Evolutionary conservation across 805 yeast species (phyloP), one percentile per base, ranked within the genome.

Genomic region (Suhomyces emberorum): DNA sequence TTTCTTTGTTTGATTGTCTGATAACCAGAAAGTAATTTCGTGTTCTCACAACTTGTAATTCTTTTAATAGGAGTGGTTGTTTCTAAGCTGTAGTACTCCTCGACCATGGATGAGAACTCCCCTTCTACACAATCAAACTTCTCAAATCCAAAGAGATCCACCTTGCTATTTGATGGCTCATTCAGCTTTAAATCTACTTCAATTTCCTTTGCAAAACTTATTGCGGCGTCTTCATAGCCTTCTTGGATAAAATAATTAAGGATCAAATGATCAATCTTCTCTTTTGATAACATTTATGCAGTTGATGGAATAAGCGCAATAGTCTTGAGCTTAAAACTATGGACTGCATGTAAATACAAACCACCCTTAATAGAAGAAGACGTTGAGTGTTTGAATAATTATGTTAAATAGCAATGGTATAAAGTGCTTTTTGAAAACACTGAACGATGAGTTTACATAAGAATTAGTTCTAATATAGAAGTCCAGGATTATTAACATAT

Each of bases 171-270:
- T 30, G 44, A 21, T 28, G 42, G 36, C 23, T 39, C 25, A 28
- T 32, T 32, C 8, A 18, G 14, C 18, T 32, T 30, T 30, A 43
- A 32, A 7, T 52, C 55, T 3, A 70, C 50, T 15, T 71, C 69
- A 3, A 76, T 57, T 46, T 84, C 93, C 36, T 65, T 63, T 3
- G 87, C 74, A 62, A 85, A 78, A 30, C 71, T 69, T 10, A 63
- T 39, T 1, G 87, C 83, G 0, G 95, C 80, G 10, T 78, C 72
- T 41, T 79, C 80, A 53, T 83, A 82, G 0, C 93, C 95, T 60
- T 86, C 89, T 34, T 78, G 76, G 10, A 88, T 76, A 42, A 88
- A 73, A 57, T 83, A 86, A 61, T 84, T 81, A 54, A 87, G 68
- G 9, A 88, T 70, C 39, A 86, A 54, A 32, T 65, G 64, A 59